phyloP scores from a whole-genome alignment of 306 rosid genomes.

The Fragaria iinumae region DNA sequence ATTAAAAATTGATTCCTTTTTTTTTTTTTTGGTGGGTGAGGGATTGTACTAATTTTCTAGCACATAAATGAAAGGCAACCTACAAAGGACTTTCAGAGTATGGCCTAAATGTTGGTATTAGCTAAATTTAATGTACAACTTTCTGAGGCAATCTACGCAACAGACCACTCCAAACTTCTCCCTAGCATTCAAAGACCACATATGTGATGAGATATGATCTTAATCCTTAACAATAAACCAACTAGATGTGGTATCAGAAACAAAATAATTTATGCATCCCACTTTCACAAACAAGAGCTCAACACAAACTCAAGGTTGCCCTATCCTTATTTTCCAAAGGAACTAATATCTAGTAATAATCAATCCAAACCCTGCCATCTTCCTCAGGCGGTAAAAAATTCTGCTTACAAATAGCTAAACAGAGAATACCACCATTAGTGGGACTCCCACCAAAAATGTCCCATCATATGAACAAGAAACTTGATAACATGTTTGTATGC shows the following conservation, averaged over 20 bases:
- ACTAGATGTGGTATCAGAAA: not conserved
- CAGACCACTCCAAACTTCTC: constrained; percentile 5
- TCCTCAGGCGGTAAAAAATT: not conserved
- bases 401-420: not conserved
- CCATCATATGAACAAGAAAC: not conserved
- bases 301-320: not conserved
- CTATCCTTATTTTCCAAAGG: not conserved
- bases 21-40: too few species aligned
- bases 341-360: not conserved
- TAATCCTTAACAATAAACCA: not conserved
- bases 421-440: not conserved
- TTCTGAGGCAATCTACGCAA: not conserved
- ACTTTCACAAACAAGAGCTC: not conserved
- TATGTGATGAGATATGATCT: not conserved
- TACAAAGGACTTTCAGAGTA: not conserved
- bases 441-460: not conserved
- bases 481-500: not conserved
- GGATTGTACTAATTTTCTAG: too few species aligned
- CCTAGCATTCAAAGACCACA: not conserved
- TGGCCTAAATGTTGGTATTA: not conserved
- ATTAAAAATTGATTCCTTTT: too few species aligned
- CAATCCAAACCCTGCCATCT: not conserved
- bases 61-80: not conserved
- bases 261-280: not conserved
- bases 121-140: not conserved